Evolutionary conservation across 148 eudicot species (phyloP), one percentile per base, ranked within the genome.

Genomic region (Limonium bicolor): DNA sequence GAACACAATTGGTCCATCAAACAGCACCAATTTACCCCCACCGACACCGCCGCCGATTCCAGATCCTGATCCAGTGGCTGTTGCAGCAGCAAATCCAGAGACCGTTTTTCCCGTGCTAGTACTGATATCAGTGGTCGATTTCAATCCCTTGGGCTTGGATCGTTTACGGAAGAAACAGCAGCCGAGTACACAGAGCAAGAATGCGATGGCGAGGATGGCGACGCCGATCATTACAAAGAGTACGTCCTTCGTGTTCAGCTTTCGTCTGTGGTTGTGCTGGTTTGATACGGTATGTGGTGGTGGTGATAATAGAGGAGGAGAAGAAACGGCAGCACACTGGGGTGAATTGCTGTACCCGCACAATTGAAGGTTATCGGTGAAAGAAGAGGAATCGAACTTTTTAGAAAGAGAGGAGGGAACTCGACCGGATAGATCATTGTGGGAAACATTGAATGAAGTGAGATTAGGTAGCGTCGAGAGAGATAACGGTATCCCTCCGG

Each of bases 1-100:
- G 20, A 84, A 84, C 34, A 69, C 75, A 59, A 77, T 59, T 8
- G 79, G 78, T 10, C 90, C 95, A 30, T 80, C 90, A 53, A 84
- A 84, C 41, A 73, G 95, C 4, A 84, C 95, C 39, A 84, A 66
- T 58, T 80, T 84, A 26, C 95, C 95, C 0, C 95, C 90, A 0
- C 72, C 51, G 28, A 73, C 94, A 7, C 73, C 73, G 6, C 76
- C 66, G 2, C 67, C 44, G 50, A 67, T 79, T 2, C 57, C 77
- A 22, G 71, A 72, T 1, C 61, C 55, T 2, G 53, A 73, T 0
- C 54, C 49, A 8, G 32, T 5, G 8, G 32, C 32, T 5, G 6
- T 8, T 5, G 32, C 32, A 29, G 32, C 32, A 5, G 47, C 57
- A 9, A 36, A 42, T 0, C 68, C 54, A 29, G n/a, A n/a, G n/a